Percentiles rank a stretch among this genome's conserved stretches.
Evolutionary conservation across 208 protist species (phyloP).

Genomic region (Crithidia sp.): DNA sequence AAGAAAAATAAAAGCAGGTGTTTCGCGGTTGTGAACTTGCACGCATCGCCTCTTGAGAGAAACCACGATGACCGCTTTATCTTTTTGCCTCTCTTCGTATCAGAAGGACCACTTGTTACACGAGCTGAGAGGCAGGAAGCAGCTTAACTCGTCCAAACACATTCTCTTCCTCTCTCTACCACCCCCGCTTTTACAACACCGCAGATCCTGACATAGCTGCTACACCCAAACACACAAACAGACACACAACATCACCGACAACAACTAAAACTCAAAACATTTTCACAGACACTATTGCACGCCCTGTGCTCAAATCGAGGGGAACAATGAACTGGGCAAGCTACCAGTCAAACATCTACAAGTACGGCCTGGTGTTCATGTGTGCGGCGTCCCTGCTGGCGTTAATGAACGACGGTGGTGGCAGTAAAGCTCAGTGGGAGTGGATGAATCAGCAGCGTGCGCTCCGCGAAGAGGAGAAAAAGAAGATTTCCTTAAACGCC

Average conservation of each 20-base stretch:
- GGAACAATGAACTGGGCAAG: constrained; percentile 38
- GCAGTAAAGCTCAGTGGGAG: constrained; percentile 63
- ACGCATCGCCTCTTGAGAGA: no score
- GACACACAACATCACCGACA: not conserved
- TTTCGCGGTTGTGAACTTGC: no score
- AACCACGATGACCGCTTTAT: not conserved
- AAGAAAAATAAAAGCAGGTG: no score
- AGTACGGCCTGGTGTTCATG: constrained; percentile 82
- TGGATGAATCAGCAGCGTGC: constrained; percentile 68
- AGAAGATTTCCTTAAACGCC: constrained; percentile 21
- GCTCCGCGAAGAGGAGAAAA: constrained; percentile 32
- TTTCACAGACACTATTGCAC: not conserved
- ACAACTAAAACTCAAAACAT: not conserved
- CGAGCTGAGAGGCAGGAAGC: no score
- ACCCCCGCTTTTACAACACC: no score
- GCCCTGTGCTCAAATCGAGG: no score
- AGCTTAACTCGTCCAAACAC: not conserved
- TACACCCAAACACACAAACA: not conserved
- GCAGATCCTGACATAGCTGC: no score
- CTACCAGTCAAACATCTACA: constrained; percentile 68
- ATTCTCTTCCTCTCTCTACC: no score
- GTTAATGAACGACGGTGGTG: constrained; percentile 49
- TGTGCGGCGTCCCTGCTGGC: constrained; percentile 60
- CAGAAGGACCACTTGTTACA: not conserved
- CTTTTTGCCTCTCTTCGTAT: not conserved